Evolutionary conservation across 2,329 filamentous ascomycete species (phyloP).

Genomic region (Penicillium capsulatum): DNA sequence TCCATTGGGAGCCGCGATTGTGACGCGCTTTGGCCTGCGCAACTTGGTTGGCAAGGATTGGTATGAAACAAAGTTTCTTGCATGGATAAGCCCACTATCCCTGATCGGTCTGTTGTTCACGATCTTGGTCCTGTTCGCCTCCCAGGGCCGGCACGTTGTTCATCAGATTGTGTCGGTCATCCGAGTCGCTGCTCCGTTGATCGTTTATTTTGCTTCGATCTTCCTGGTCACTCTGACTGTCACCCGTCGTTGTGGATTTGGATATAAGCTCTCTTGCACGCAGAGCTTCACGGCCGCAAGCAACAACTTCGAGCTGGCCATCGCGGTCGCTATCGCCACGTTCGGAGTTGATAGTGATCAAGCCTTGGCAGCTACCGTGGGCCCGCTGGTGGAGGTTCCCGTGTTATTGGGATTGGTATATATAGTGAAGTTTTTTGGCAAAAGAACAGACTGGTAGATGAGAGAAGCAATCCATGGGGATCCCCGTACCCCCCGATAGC

Average conservation of each 20-base stretch:
- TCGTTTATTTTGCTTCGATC: slow-evolving; percentile 74
- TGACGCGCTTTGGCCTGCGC: slow-evolving; percentile 65
- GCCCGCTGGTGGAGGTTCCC: slow-evolving; percentile 81
- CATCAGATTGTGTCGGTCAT: slow-evolving; percentile 80
- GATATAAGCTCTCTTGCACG: slow-evolving; percentile 65
- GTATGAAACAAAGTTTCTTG: slow-evolving; percentile 54
- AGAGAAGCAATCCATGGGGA: not conserved
- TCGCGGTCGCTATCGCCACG: slow-evolving; percentile 77
- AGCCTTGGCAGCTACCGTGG: slow-evolving; percentile 76
- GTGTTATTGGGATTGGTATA: slow-evolving; percentile 76
- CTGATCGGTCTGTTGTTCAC: slow-evolving; percentile 82
- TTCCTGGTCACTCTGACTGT: slow-evolving; percentile 66
- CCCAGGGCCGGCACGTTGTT: slow-evolving; percentile 71
- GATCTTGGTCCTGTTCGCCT: slow-evolving; percentile 79
- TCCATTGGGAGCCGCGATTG: slow-evolving; percentile 72
- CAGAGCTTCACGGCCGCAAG: slow-evolving; percentile 87
- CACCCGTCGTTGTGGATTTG: slow-evolving; percentile 63
- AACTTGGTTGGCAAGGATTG: slow-evolving; percentile 52
- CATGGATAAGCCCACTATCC: slow-evolving; percentile 66
- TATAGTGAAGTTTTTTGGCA: slow-evolving; percentile 49
- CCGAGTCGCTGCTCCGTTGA: slow-evolving; percentile 71
- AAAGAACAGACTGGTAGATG: slow-evolving; percentile 14
- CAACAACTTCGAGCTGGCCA: slow-evolving; percentile 90
- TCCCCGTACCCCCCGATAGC: not conserved
- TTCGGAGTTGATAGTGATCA: slow-evolving; percentile 75